These are phyloP conservation scores for Wickerhamiella galacta DNA, from an alignment of 805 yeast species.

Conservation along the genomic window DNA sequence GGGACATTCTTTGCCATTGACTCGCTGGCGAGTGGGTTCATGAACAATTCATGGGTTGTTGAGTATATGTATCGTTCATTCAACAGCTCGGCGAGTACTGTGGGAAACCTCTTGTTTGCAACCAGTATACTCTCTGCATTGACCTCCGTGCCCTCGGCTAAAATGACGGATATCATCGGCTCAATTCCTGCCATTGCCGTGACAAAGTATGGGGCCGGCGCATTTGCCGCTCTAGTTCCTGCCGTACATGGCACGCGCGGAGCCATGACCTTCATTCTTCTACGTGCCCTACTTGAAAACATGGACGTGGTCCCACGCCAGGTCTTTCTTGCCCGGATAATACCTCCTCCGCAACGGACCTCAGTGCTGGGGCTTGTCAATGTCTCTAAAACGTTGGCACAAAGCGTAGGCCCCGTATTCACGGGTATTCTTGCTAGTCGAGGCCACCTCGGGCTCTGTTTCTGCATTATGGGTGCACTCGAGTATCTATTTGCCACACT, in stretches of 20 bases:
- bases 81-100: slow-evolving; percentile 36
- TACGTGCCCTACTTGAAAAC: slow-evolving; percentile 47
- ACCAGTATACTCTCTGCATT: slow-evolving; percentile 36
- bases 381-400: slow-evolving; percentile 69
- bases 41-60: slow-evolving; percentile 79
- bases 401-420: slow-evolving; percentile 65
- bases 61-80: slow-evolving; percentile 55
- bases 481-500: slow-evolving; percentile 18
- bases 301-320: slow-evolving; percentile 93
- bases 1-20: slow-evolving; percentile 49
- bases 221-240: slow-evolving; percentile 41
- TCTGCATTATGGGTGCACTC: slow-evolving; percentile 21
- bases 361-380: slow-evolving; percentile 69
- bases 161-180: slow-evolving; percentile 48
- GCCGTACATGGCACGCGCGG: slow-evolving; percentile 24
- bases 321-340: slow-evolving; percentile 51
- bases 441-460: slow-evolving; percentile 18
- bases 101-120: slow-evolving; percentile 30
- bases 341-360: slow-evolving; percentile 47
- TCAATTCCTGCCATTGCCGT: slow-evolving; percentile 60
- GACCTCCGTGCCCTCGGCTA: slow-evolving; percentile 42
- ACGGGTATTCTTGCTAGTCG: slow-evolving; percentile 56
- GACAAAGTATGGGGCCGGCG: slow-evolving; percentile 66
- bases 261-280: slow-evolving; percentile 36
- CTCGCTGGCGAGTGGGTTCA: slow-evolving; percentile 75